Base-by-base conservation (phyloP, 2,329 filamentous ascomycete species). In the Ascochyta pisi region DNA sequence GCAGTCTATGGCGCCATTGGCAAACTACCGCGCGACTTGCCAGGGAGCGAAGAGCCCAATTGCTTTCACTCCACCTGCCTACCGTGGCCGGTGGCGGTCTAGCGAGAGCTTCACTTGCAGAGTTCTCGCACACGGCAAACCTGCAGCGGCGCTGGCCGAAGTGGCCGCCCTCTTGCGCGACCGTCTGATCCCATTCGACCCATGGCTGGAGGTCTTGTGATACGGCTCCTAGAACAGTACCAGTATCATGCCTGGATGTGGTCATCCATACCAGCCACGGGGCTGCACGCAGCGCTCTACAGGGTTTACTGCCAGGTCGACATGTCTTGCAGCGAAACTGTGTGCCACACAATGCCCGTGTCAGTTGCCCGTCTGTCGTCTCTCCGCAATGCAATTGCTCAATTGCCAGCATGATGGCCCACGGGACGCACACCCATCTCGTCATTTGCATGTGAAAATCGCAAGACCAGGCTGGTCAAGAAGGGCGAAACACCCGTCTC, bases 151-250 rank as follows among this genome's bases (percentile, higher is more conserved):
- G 54, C 47, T 58, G 60, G 53, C 62, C 64, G 63, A 69, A 58
- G 56, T 66, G 65, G 58, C 66, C 62, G 60, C 67, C 69, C 63
- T 37, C 26, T 27, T 51, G 53, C 53, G 43, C 47, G 33, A 44
- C 47, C 26, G 31, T 56, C 43, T 47, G 53, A 33, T 51, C 35
- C 50, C 59, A 61, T 64, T 61, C 56, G 55, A 58, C 58, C 43
- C 46, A 58, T 57, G 53, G 45, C 33, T 47, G 33, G 41, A 56
- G 62, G 69, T 73, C 71, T 70, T 71, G 71, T 74, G 71, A 73
- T 63, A 59, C 60, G 53, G 23, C 43, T 37, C 61, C 56, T 58
- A 52, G 56, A 61, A 60, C 43, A 43, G 43, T 56, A 31, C 53
- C 47, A 51, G 53, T 56, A 47, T 51, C 47, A 51, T 27, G 54